Conservation (phyloP, 2,329 filamentous ascomycete species). For the Hypoxylon sp. region DNA sequence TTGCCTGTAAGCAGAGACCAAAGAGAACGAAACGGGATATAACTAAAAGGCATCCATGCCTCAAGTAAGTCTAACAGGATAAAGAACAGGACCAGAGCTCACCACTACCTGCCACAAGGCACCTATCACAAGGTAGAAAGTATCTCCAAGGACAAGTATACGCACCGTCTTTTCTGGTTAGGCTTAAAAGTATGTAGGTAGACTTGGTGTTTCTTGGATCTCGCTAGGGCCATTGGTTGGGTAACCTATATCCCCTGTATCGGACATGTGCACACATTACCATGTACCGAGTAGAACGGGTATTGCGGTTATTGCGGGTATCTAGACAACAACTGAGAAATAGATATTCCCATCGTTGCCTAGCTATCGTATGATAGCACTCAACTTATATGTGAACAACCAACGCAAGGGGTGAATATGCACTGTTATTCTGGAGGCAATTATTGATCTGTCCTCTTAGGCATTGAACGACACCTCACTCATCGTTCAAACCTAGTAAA, state of each 20-base stretch:
- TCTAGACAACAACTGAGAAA: not conserved
- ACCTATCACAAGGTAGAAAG: not conserved
- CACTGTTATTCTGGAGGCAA: conserved; percentile 33
- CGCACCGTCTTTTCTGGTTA: not conserved
- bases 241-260: not conserved
- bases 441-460: conserved; percentile 24
- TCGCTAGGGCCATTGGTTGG: not conserved
- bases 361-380: not conserved
- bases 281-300: not conserved
- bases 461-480: conserved; percentile 17
- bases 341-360: not conserved
- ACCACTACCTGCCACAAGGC: not conserved
- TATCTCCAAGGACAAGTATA: not conserved
- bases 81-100: no score
- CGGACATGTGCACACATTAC: not conserved
- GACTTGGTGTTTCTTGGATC: not conserved
- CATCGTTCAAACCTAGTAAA: conserved; percentile 24
- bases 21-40: no score
- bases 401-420: conserved; percentile 19
- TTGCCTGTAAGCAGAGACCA: no score
- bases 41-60: not conserved
- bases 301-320: not conserved
- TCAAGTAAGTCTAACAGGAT: not conserved
- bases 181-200: not conserved
- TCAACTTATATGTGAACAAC: not conserved